Base-by-base conservation (phyloP, 371 early-diverging fungal genomes). In the Batrachochytrium dendrobatidis region DNA sequence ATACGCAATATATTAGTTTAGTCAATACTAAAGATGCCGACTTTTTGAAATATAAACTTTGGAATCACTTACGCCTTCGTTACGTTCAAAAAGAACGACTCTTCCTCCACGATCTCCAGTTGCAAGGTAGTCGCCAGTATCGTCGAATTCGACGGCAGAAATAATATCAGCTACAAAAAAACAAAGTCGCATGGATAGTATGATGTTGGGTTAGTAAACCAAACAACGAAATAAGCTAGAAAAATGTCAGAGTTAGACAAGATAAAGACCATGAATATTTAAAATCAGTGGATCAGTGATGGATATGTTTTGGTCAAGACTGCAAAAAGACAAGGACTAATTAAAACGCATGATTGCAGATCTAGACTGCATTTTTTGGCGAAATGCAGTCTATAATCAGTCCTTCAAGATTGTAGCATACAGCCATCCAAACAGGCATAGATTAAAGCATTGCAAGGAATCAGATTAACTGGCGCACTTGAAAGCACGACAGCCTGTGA, bases 51-150 rank as follows among this genome's bases (percentile, higher is more conserved):
- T 26, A 10, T 20, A 22, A n/a, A n/a, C n/a, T n/a, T n/a, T n/a
- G n/a, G n/a, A n/a, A n/a, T n/a, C n/a, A 52, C 84, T 74, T 89
- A 95, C 96, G 48, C 88, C 86, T 61, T 94, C 93, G 67, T 92
- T 95, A 57, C 96, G 79, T 71, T 96, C 95, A 73, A 98, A 98
- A 56, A 98, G 74, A 18, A 98, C 98, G 0, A 96, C 94, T 39
- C 98, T 85, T 22, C 98, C 98, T 46, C 97, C 97, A 68, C 90
- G 90, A 71, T 97, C 98, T 52, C 98, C 98, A 4, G 97, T 96
- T 5, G 98, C 98, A 45, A 97, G 81, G 60, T 91, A 96, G 68
- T 94, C 92, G 33, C 98, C 98, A 15, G 95, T 92, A 32, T 90
- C 86, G 74, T 97, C 94, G 71, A 97, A 97, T 72, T 97, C 95